Evolutionary conservation across 495 filamentous ascomycete species (phyloP), one percentile per base, ranked within the genome.

Genomic region (Filosporella fistucella): DNA sequence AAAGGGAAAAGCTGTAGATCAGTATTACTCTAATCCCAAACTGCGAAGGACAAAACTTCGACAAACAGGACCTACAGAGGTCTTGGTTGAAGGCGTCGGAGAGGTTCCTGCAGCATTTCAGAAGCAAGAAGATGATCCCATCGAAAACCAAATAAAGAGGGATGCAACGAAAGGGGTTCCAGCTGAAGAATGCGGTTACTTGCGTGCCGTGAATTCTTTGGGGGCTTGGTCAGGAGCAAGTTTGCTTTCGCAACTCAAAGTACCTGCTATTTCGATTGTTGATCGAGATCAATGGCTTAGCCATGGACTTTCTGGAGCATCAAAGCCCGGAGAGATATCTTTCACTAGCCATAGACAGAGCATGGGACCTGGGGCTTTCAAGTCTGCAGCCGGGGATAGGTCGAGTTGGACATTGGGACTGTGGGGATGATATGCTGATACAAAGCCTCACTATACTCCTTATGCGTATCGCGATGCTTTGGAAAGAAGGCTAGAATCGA

Each of bases 211-310:
- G 11, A 86, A 94, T 57, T 88, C 85, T 4, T 68, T 97, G 0
- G 93, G 93, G 0, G 71, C 88, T 5, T 98, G 93, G 91, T 80
- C 82, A 28, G 93, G 93, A 14, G 90, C 83, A 4, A 95, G 89
- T 66, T 60, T 98, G 42, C 66, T 91, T 2, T 83, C 84, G 0
- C 81, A 82, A 41, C 67, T 95, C 54, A 90, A 90, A 54, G 72
- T 93, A 21, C 80, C 81, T 22, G 85, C 89, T 0, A 68, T 90
- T 35, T 82, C 90, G 2, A 85, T 90, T 56, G 77, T 97, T 29
- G 94, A 97, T 52, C 72, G 86, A 32, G 94, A 98, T 37, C 76
- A 80, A 29, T 95, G 89, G 70, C 66, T 89, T 45, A 81, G 84
- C 49, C 77, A 93, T 53, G 90, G 90, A 2, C 65, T 84, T 30